Evolutionary conservation across 768 basidiomycete genomes (phyloP).

Genomic region (Hortiboletus campestris): DNA sequence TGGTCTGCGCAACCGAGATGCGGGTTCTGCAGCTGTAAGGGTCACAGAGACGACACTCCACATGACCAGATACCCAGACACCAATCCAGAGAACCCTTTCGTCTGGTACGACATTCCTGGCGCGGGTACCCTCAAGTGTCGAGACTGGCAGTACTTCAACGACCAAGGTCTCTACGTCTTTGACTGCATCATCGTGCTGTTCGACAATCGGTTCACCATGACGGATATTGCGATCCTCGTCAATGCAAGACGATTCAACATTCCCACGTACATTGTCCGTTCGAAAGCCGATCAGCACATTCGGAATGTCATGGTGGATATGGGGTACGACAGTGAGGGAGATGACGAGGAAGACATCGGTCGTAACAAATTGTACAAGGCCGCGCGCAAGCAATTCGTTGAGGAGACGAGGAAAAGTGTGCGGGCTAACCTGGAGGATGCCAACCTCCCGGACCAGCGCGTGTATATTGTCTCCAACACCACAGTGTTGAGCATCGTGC

Average conservation of each 20-base stretch:
- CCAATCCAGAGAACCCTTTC: conserved; percentile 16
- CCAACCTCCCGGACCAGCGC: too few relatives aligned
- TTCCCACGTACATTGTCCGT: conserved; percentile 36
- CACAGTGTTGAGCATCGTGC: too few relatives aligned
- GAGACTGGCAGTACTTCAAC: conserved; percentile 38
- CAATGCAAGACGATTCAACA: conserved; percentile 30
- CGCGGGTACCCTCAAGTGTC: conserved; percentile 32
- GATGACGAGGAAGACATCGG: conserved; percentile 11
- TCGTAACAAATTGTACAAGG: too few relatives aligned
- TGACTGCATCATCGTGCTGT: conserved; percentile 34
- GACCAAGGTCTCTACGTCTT: conserved; percentile 36
- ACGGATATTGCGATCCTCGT: conserved; percentile 35
- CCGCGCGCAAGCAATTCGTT: too few relatives aligned
- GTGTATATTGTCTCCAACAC: too few relatives aligned
- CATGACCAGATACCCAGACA: conserved; percentile 27
- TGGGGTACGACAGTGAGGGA: conserved; percentile 21
- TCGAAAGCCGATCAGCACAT: conserved; percentile 38
- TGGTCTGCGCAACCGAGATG: conserved; percentile 22
- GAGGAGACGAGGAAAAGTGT: too few relatives aligned
- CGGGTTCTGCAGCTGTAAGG: conserved; percentile 27
- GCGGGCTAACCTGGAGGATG: too few relatives aligned
- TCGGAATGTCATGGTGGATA: conserved; percentile 23
- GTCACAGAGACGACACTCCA: conserved; percentile 30
- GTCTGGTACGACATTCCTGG: conserved; percentile 40
- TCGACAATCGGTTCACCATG: conserved; percentile 34